These are phyloP conservation scores for Rosa persica DNA, from an alignment of 306 rosid genomes.

Conservation along the genomic window DNA sequence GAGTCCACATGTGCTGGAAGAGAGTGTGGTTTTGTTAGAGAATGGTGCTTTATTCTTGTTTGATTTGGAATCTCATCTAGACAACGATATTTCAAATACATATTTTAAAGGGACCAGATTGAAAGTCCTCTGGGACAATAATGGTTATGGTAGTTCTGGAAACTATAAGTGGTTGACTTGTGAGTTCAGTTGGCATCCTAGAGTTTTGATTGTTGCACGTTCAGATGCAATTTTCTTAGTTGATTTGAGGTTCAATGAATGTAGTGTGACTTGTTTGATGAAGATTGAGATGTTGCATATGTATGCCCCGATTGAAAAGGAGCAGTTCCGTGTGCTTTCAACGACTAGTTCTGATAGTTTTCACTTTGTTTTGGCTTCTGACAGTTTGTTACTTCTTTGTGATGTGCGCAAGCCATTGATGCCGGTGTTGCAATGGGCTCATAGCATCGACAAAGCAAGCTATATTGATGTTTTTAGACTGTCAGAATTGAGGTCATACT, in stretches of 20 bases:
- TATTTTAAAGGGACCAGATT: constrained; percentile 48
- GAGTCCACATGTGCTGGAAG: constrained; percentile 59
- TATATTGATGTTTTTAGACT: constrained; percentile 44
- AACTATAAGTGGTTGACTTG: constrained; percentile 54
- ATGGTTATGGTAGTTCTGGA: constrained; percentile 11
- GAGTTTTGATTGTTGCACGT: constrained; percentile 55
- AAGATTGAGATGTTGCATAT: constrained; percentile 46
- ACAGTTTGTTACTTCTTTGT: constrained; percentile 49
- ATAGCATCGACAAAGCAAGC: constrained; percentile 49
- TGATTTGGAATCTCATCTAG: constrained; percentile 47
- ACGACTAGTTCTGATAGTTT: constrained; percentile 47
- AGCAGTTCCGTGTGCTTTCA: constrained; percentile 53
- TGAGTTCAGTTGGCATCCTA: constrained; percentile 73
- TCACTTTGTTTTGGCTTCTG: constrained; percentile 55
- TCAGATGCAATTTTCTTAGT: constrained; percentile 63
- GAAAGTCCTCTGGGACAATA: constrained; percentile 45
- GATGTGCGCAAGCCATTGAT: constrained; percentile 62
- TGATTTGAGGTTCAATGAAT: constrained; percentile 47
- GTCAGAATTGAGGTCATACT: constrained; percentile 58
- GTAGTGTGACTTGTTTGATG: constrained; percentile 45
- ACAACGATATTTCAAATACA: background rate
- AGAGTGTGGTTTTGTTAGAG: constrained; percentile 53
- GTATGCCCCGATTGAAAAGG: constrained; percentile 40
- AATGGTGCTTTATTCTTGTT: constrained; percentile 61
- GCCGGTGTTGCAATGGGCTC: constrained; percentile 67